Evolutionary conservation across 2,329 filamentous ascomycete species (phyloP).

Genomic region (Fusarium tricinctum): DNA sequence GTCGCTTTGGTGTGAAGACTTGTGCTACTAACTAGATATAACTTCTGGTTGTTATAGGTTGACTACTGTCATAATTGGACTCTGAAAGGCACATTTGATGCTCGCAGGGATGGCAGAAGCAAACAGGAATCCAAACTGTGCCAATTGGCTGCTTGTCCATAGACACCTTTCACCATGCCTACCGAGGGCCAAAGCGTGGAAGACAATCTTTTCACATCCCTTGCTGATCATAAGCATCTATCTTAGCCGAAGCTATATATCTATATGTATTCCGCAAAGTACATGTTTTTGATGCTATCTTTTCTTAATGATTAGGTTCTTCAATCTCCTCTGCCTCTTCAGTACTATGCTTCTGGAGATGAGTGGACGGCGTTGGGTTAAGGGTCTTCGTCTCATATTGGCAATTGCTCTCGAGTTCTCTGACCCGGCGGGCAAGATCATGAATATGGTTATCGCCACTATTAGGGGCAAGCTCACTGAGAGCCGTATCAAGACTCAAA

Average conservation of each 20-base stretch:
- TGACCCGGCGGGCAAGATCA: slow-evolving; percentile 82
- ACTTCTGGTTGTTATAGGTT: not conserved
- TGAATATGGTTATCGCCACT: slow-evolving; percentile 87
- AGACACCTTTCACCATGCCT: not conserved
- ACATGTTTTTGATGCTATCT: not conserved
- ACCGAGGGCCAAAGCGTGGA: too few species aligned
- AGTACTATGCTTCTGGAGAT: slow-evolving; percentile 45
- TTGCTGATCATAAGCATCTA: slow-evolving; percentile 4
- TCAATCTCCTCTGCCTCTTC: slow-evolving; percentile 53
- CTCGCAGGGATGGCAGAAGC: not conserved
- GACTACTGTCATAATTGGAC: not conserved
- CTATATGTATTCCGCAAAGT: slow-evolving; percentile 10
- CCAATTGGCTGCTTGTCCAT: slow-evolving; percentile 17
- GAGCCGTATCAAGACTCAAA: slow-evolving; percentile 80
- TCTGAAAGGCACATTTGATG: not conserved
- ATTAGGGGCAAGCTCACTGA: slow-evolving; percentile 79
- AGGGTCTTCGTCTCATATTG: slow-evolving; percentile 25
- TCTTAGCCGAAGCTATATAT: not conserved
- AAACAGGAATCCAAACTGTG: not conserved
- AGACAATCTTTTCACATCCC: not conserved
- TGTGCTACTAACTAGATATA: not conserved
- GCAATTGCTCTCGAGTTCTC: slow-evolving; percentile 63
- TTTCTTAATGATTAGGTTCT: slow-evolving; percentile 26
- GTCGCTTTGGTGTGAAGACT: slow-evolving; percentile 3
- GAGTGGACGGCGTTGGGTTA: slow-evolving; percentile 24